Base-by-base conservation (phyloP, 2,329 filamentous ascomycete species). In the Colletotrichum camelliae region DNA sequence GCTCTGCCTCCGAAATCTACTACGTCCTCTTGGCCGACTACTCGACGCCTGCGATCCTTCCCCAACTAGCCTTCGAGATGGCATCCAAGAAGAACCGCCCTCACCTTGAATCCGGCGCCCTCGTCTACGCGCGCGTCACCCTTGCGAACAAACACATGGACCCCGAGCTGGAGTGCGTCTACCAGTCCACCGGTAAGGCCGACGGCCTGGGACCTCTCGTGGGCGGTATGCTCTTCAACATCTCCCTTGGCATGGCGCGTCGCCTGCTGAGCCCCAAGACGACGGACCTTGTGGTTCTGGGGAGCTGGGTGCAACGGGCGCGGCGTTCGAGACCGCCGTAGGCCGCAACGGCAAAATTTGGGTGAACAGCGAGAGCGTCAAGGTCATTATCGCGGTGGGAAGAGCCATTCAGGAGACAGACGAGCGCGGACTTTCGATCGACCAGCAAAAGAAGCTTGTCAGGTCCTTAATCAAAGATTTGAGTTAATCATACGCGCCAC, bases 71-170 rank as follows among this genome's bases (percentile, higher is more conserved):
- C n/a, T 99, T 99, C 83, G 96, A 98, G 85, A 93, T 93, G 77
- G 97, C 96, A 21, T 95, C 94, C 60, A 97, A 96, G 85, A 98
- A 98, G 87, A 98, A 95, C 4, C 91, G 96, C 2, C 97, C 97
- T 0, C 90, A 95, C 78, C 90, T 98, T 58, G 87, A 89, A 33
- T 82, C 91, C 16, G 95, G 95, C 48, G 92, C 95, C 68, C 87
- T 98, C 33, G 95, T 98, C 43, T 98, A 98, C 86, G 96, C 96
- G 48, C 94, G 96, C 77, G 92, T 99, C 58, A 88, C 91, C 33
- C 91, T 94, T 55, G 93, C 94, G 21, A 94, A 95, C 81, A 93
- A 93, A 78, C 94, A 96, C 84, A 95, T 96, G 87, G 95, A 98
- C 81, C 91, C 95, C 1, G 97, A 98, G 86, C 88, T 99, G 60